phyloP scores from a whole-genome alignment of 192 early-diverging fungal species.

The Phycomyces blakesleeanus region DNA sequence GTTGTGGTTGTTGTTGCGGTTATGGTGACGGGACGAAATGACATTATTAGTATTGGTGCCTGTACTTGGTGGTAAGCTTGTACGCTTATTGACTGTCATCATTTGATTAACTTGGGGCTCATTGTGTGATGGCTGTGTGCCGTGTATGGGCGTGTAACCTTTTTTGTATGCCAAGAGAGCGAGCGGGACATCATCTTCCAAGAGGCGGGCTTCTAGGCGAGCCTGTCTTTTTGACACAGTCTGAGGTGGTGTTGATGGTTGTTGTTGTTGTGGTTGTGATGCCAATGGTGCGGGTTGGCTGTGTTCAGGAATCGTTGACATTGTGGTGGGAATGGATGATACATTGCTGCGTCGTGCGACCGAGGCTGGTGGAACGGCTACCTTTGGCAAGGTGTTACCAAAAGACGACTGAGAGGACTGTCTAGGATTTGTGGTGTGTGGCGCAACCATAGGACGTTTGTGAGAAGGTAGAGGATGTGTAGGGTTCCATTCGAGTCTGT shows the following conservation, averaged over 20 bases:
- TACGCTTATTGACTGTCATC: not conserved
- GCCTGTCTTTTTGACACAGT: not conserved
- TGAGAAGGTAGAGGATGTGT: no score
- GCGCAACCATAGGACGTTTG: no score
- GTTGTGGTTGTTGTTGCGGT: no score
- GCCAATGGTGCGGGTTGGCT: not conserved
- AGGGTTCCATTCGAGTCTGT: no score
- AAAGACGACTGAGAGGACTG: no score
- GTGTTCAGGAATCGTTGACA: not conserved
- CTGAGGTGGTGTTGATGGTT: not conserved
- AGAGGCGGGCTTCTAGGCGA: not conserved
- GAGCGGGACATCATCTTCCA: conserved; percentile 16
- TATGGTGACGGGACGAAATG: no score
- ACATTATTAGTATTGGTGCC: not conserved
- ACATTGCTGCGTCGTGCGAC: no score
- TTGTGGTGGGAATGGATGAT: no score
- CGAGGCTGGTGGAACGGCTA: no score
- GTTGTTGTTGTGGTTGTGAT: not conserved
- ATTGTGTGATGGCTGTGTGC: not conserved
- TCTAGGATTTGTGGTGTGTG: no score
- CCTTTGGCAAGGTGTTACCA: no score
- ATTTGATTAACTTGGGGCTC: not conserved
- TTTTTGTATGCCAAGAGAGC: conserved; percentile 18
- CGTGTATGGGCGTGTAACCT: conserved; percentile 11
- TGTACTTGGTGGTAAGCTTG: not conserved